Conservation (phyloP, 345 rosid species). For the Diplotaxis tenuifolia region DNA sequence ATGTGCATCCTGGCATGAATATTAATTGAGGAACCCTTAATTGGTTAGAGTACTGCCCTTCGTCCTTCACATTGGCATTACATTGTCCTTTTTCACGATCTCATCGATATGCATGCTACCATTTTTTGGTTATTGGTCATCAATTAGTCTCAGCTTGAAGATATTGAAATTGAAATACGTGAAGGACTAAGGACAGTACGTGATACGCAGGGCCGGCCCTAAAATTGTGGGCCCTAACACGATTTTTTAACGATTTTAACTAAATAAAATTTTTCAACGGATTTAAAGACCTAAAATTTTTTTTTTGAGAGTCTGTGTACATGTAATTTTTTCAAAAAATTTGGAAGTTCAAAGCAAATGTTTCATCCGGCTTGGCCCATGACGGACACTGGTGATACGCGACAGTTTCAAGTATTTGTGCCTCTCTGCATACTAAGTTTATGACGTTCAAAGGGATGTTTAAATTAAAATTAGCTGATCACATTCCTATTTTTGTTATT, state of each 20-base stretch:
- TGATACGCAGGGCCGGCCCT: too few relatives aligned
- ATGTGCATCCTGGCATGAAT: slow-evolving; percentile 29
- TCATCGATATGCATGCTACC: slow-evolving; percentile 11
- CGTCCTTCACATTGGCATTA: slow-evolving; percentile 25
- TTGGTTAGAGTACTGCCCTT: slow-evolving; percentile 28
- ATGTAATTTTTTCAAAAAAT: too few relatives aligned
- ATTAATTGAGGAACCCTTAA: slow-evolving; percentile 25
- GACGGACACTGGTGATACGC: too few relatives aligned
- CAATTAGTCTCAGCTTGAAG: slow-evolving; percentile 2
- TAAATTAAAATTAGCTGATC: not conserved
- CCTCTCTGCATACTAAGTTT: not conserved
- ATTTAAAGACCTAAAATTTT: too few relatives aligned
- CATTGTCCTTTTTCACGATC: slow-evolving; percentile 11
- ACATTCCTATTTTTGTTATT: not conserved
- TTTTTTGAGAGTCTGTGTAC: too few relatives aligned
- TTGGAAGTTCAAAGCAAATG: too few relatives aligned
- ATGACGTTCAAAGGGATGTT: not conserved
- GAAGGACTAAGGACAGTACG: not conserved
- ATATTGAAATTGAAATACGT: not conserved
- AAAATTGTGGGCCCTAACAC: too few relatives aligned
- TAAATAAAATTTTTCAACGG: too few relatives aligned
- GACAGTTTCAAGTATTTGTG: not conserved
- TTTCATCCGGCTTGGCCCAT: too few relatives aligned
- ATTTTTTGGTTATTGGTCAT: slow-evolving; percentile 12
- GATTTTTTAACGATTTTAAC: too few relatives aligned